A percentile compares a stretch with the other conserved stretches of the same genome.
Conservation (phyloP, 768 basidiomycete species). For the Russula ochroleuca region DNA sequence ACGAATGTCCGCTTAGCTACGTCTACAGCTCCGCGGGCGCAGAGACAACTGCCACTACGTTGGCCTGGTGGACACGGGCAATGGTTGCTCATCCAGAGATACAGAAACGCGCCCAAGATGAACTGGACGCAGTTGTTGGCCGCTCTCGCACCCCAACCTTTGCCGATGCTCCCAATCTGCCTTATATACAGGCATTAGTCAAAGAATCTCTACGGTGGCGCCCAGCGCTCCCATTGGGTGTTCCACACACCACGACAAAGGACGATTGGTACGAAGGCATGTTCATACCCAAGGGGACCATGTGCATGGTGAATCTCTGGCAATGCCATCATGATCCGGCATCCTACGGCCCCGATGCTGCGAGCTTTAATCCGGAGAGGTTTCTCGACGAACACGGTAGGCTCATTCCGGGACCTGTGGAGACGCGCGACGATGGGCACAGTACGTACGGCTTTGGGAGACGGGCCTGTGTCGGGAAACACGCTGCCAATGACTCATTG, state of each 20-base stretch:
- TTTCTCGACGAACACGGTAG: slow-evolving; percentile 18
- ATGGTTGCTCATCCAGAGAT: slow-evolving; percentile 24
- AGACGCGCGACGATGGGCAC: slow-evolving; percentile 22
- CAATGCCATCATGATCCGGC: slow-evolving; percentile 12
- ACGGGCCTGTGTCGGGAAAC: slow-evolving; percentile 26
- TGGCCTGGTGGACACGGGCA: slow-evolving; percentile 21
- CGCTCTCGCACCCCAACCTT: slow-evolving; percentile 10
- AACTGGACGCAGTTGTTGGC: slow-evolving; percentile 12
- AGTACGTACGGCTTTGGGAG: slow-evolving; percentile 21
- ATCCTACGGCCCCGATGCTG: slow-evolving; percentile 24
- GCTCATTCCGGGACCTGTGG: slow-evolving; percentile 2
- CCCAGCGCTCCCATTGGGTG: not conserved
- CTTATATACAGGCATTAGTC: slow-evolving; percentile 12
- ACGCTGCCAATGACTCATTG: slow-evolving; percentile 24
- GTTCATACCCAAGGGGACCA: slow-evolving; percentile 37
- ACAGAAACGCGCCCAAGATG: slow-evolving; percentile 15
- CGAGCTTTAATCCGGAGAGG: slow-evolving; percentile 27
- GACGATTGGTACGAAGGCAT: slow-evolving; percentile 33
- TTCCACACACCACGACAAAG: slow-evolving; percentile 18
- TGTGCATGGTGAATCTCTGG: slow-evolving; percentile 33
- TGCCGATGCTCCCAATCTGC: slow-evolving; percentile 1
- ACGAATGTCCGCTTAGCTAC: not conserved
- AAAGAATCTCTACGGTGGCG: slow-evolving; percentile 19
- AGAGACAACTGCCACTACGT: slow-evolving; percentile 12
- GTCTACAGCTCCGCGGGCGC: slow-evolving; percentile 3